Evolutionary conservation across 805 yeast genomes (phyloP), one percentile per base, ranked within the genome.

Genomic region (Hanseniaspora vineae): DNA sequence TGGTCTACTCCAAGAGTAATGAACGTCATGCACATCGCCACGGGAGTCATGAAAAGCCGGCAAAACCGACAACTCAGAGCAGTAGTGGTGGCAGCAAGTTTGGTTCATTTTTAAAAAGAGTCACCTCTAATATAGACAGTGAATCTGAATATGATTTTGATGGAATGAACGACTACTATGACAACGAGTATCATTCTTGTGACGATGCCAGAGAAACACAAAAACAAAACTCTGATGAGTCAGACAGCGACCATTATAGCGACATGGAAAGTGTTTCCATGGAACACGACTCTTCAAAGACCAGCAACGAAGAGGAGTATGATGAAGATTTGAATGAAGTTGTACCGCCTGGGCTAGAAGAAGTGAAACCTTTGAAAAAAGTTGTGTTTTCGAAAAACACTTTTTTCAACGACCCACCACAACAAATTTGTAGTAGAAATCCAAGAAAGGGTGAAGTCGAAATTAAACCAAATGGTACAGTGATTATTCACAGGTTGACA

Each of bases 371-470:
- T 6, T 51, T 85, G 59, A 75, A 76, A 51, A 71, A 85, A 53
- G 95, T 87, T 5, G 72, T 81, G 0, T 89, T 89, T 66, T 86
- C 88, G 2, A 70, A 83, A 4, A 83, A 83, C 35, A 81, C 85
- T 14, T 79, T 86, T 57, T 76, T 74, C 35, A 74, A 75, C 51
- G 96, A 89, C 61, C 95, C 96, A 1, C 94, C 94, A 0, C 96
- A 86, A 58, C 95, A 86, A 57, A 86, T 86, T 44, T 94, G 95
- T 10, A 79, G 89, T 2, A 67, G 88, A 55, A 71, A 68, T 50
- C 95, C 96, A 14, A 67, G 87, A 53, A 75, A 76, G 58, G 97
- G 97, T 39, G 90, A 87, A 61, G 94, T 82, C 13, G 84, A 78
- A 54, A 68, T 78, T 1, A 56, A 72, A 45, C 64, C 73, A n/a